Percentiles rank a stretch among this genome's conserved stretches.
Conservation (phyloP, 2,329 filamentous ascomycete species). For the Penicillium sp. region DNA sequence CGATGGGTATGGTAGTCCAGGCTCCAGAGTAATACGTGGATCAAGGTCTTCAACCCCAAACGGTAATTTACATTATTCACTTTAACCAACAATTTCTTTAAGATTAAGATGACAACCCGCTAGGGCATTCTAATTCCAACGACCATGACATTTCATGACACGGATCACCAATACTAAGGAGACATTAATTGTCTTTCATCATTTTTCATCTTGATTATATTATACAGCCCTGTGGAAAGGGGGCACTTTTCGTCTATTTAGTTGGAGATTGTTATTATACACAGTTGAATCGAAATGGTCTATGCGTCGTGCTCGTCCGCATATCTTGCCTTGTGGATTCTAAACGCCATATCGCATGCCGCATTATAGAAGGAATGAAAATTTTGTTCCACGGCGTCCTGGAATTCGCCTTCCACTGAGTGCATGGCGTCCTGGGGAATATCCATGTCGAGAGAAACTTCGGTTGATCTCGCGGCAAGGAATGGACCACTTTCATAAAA, state of each 20-base stretch:
- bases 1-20: too few relatives aligned
- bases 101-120: too few relatives aligned
- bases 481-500: constrained; percentile 36
- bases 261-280: constrained; percentile 4
- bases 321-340: constrained; percentile 22
- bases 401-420: constrained; percentile 3
- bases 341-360: constrained; percentile 41
- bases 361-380: constrained; percentile 39
- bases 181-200: not conserved
- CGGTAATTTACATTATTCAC: too few relatives aligned
- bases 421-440: constrained; percentile 9
- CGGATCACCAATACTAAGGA: not conserved
- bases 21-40: too few relatives aligned
- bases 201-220: not conserved
- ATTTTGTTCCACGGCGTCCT: constrained; percentile 19
- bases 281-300: not conserved
- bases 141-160: too few relatives aligned
- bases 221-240: constrained; percentile 5
- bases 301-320: not conserved
- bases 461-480: constrained; percentile 27
- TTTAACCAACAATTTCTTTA: too few relatives aligned
- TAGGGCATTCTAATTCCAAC: too few relatives aligned
- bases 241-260: not conserved
- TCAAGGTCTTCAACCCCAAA: too few relatives aligned
- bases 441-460: constrained; percentile 34